These are phyloP conservation scores for Lodderomyces margitis DNA, from an alignment of 1,139 yeast genomes.

Conservation along the genomic window DNA sequence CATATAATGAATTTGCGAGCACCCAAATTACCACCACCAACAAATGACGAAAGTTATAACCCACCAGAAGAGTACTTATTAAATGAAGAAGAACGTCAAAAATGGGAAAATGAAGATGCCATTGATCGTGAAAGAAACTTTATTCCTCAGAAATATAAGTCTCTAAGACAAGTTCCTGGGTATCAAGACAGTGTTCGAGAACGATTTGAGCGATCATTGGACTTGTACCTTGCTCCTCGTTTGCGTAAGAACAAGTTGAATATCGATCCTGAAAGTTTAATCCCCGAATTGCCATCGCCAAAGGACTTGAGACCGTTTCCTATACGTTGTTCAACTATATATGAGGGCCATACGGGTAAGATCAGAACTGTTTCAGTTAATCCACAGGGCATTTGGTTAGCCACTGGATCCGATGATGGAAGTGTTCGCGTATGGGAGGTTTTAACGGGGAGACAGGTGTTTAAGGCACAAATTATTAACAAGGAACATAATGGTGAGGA, in stretches of 20 bases:
- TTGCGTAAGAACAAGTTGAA: slow-evolving; percentile 87
- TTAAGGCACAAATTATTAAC: slow-evolving; percentile 55
- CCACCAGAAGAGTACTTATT: slow-evolving; percentile 95
- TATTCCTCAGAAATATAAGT: slow-evolving; percentile 75
- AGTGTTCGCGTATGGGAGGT: slow-evolving; percentile 96
- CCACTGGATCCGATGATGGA: slow-evolving; percentile 98
- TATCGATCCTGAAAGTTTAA: slow-evolving; percentile 92
- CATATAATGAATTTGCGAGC: slow-evolving; percentile 93
- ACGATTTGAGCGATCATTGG: slow-evolving; percentile 90
- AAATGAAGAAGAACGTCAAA: slow-evolving; percentile 71
- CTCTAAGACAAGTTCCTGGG: slow-evolving; percentile 92
- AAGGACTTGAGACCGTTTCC: slow-evolving; percentile 99
- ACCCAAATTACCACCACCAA: slow-evolving; percentile 94
- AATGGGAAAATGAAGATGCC: slow-evolving; percentile 73
- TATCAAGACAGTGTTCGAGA: slow-evolving; percentile 84
- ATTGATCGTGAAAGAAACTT: slow-evolving; percentile 76
- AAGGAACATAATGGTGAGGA: slow-evolving; percentile 59
- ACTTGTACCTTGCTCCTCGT: slow-evolving; percentile 93
- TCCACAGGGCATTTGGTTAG: slow-evolving; percentile 91
- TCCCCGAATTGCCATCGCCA: slow-evolving; percentile 96
- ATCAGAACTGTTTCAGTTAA: slow-evolving; percentile 82
- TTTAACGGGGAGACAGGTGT: slow-evolving; percentile 90
- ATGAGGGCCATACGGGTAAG: slow-evolving; percentile 78
- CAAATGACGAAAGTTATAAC: slow-evolving; percentile 93
- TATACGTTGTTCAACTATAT: slow-evolving; percentile 79